These are phyloP conservation scores for Entomophthora muscae DNA, from an alignment of 371 early-diverging fungal genomes.

Conservation along the genomic window DNA sequence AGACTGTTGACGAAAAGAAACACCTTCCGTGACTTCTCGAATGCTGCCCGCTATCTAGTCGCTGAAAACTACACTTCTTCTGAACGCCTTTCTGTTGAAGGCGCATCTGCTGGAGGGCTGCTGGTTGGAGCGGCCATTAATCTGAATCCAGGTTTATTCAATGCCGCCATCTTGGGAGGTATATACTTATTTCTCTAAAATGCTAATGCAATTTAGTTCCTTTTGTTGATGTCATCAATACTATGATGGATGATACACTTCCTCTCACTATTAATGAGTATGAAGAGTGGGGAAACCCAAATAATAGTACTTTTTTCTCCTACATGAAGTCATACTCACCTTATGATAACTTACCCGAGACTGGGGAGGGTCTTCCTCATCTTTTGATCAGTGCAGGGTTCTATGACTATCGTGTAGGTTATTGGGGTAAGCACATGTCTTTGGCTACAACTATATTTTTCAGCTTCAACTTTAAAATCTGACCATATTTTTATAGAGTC, in stretches of 20 bases:
- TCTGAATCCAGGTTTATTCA: slow-evolving; percentile 30
- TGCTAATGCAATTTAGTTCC: not conserved
- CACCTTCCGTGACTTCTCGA: slow-evolving; percentile 32
- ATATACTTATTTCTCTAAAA: not conserved
- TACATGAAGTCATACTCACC: slow-evolving; percentile 27
- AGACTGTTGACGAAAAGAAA: slow-evolving; percentile 33
- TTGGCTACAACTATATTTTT: not conserved
- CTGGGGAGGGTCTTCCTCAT: too few relatives aligned
- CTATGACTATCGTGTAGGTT: slow-evolving; percentile 41
- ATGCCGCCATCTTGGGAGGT: slow-evolving; percentile 25
- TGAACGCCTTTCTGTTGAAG: slow-evolving; percentile 28
- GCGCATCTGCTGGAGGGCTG: slow-evolving; percentile 36
- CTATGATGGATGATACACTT: slow-evolving; percentile 23
- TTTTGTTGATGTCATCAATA: too few relatives aligned
- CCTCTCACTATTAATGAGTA: slow-evolving; percentile 33
- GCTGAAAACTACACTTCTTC: slow-evolving; percentile 33
- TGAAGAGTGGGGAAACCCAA: too few relatives aligned
- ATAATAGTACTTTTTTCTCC: slow-evolving; percentile 18
- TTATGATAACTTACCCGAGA: slow-evolving; percentile 14
- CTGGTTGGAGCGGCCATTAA: slow-evolving; percentile 32
- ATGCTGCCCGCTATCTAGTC: too few relatives aligned
- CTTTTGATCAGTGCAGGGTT: slow-evolving; percentile 35
- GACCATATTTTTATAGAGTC: slow-evolving; percentile 25
- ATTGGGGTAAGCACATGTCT: slow-evolving; percentile 15
- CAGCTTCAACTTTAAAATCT: not conserved